Base-by-base conservation (phyloP, 164 flowering plant species). In the Warburgia ugandensis region DNA sequence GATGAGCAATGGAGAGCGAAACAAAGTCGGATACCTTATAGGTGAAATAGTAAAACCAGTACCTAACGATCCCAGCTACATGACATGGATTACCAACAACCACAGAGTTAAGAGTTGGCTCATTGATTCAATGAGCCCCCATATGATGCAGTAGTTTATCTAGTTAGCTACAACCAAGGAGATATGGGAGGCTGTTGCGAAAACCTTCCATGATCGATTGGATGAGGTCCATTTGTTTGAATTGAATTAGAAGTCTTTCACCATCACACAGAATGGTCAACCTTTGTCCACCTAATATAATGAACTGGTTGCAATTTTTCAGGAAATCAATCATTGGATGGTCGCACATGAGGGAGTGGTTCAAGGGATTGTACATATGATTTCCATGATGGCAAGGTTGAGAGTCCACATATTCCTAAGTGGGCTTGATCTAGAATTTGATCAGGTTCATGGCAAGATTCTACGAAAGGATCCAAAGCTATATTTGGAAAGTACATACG, bases 141-240 rank as follows among this genome's bases (percentile, higher is more conserved):
- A 40, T 9, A 40, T 53, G 19, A 53, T 41, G 47, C 28, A 53
- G 23, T 20, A 41, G 5, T 32, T 44, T 45, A 16, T 55, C 11
- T 10, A 32, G 16, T 17, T 45, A 2, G 6, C 10, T 25, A 29
- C 47, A 3, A 22, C 54, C 4, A 20, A 29, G 14, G 59, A 55
- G 35, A 44, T 55, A 11, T 45, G 32, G 50, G 26, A 22, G 11
- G 54, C 48, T 13, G 31, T 40, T 20, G 54, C 61, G 47, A 48
- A 57, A 48, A 41, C 61, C 7, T 57, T 57, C 61, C 30, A 48
- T 48, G 62, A 58, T 58, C 55, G 50, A 6, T 41, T 9, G n/a
- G n/a, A n/a, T n/a, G n/a, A n/a, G n/a, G n/a, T n/a, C n/a, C n/a
- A n/a, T n/a, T n/a, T n/a, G n/a, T n/a, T n/a, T n/a, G n/a, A n/a